A percentile compares a stretch with the other conserved stretches of the same genome.
Evolutionary conservation across 73 alveolate species (phyloP).

Genomic region (Diophrys sp.): DNA sequence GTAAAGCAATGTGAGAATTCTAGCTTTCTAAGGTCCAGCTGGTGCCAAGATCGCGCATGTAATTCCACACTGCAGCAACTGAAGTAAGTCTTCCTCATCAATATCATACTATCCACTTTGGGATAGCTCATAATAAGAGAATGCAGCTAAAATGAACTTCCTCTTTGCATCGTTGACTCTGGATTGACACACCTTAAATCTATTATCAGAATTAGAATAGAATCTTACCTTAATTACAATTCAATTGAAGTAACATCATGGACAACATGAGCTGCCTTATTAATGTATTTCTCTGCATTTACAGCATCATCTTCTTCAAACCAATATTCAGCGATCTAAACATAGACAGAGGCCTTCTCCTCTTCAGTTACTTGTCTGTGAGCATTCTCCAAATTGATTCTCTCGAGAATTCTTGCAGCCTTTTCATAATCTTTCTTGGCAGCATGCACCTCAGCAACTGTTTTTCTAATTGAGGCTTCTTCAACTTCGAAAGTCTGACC

Average conservation of each 20-base stretch:
- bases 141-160: constrained; percentile 57
- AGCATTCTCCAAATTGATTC: constrained; percentile 46
- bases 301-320: constrained; percentile 69
- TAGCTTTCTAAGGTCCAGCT: constrained; percentile 69
- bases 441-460: constrained; percentile 53
- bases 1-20: constrained; percentile 54
- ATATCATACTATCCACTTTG: constrained; percentile 39
- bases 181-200: constrained; percentile 58
- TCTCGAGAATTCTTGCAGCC: constrained; percentile 62
- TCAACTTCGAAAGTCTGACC: constrained; percentile 46
- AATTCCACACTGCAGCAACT: constrained; percentile 36
- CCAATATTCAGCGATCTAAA: constrained; percentile 59
- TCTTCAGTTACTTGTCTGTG: constrained; percentile 30
- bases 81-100: constrained; percentile 41
- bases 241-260: constrained; percentile 27
- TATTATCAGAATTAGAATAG: too few species aligned
- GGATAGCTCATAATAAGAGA: constrained; percentile 47
- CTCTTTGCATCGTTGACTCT: constrained; percentile 60
- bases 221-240: constrained; percentile 16
- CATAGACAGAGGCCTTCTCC: constrained; percentile 37
- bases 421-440: constrained; percentile 46
- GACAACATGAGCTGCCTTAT: constrained; percentile 56
- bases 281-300: constrained; percentile 56
- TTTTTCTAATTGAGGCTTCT: constrained; percentile 38
- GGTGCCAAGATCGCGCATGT: constrained; percentile 72